A percentile compares a stretch with the other conserved stretches of the same genome.
These are phyloP conservation scores for Ophiocordyceps camponoti-leonardi DNA, from an alignment of 2,329 filamentous ascomycete genomes.

Conservation along the genomic window DNA sequence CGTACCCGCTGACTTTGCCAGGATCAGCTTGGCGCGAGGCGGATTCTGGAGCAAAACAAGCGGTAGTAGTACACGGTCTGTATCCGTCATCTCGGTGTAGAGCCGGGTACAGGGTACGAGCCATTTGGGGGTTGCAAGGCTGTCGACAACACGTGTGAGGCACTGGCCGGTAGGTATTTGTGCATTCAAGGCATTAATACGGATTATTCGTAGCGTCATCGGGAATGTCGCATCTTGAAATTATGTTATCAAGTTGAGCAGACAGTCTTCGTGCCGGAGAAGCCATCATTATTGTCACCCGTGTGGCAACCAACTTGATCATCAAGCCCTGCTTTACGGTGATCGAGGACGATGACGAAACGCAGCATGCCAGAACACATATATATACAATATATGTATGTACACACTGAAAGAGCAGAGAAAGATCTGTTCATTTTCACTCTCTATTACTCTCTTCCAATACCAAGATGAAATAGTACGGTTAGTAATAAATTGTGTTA, in stretches of 20 bases:
- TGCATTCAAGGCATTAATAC: neutral
- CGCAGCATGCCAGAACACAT: neutral
- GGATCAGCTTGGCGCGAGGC: neutral
- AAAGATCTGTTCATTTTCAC: too few relatives aligned
- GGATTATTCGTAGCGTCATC: neutral
- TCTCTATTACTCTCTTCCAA: too few relatives aligned
- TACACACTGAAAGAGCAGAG: too few relatives aligned
- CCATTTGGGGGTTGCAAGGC: neutral
- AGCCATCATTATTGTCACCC: neutral
- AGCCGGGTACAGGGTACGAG: neutral
- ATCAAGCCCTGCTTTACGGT: neutral
- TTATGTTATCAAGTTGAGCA: neutral
- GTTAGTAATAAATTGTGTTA: too few relatives aligned
- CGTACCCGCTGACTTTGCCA: constrained; percentile 2
- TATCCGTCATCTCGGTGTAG: neutral
- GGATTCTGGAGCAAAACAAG: neutral
- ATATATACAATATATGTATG: neutral
- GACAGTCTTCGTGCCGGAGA: neutral
- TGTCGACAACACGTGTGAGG: neutral
- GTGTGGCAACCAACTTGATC: neutral
- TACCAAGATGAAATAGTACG: too few relatives aligned
- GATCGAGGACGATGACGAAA: neutral
- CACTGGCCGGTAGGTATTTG: neutral
- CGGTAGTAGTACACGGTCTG: neutral
- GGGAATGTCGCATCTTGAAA: neutral